Conservation (phyloP, 768 basidiomycete species). For the Suillus cothurnatus region DNA sequence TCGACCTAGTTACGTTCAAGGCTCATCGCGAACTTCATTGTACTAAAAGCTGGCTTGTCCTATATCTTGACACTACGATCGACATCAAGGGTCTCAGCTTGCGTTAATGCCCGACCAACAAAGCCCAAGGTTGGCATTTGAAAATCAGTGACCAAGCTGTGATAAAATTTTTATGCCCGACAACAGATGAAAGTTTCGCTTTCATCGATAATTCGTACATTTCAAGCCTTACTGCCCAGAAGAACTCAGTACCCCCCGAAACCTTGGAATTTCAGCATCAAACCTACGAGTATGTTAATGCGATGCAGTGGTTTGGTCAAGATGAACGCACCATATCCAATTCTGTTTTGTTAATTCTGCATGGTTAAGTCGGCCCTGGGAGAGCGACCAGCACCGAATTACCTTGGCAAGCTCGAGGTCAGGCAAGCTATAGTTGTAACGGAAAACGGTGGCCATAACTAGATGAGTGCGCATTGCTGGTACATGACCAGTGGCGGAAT, state of each 20-base stretch:
- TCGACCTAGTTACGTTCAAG: background rate
- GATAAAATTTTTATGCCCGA: background rate
- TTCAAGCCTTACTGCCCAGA: background rate
- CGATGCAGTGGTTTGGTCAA: background rate
- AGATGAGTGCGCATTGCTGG: slow-evolving; percentile 3
- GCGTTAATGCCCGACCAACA: background rate
- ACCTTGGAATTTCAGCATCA: slow-evolving; percentile 20
- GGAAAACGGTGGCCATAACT: slow-evolving; percentile 23
- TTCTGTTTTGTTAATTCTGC: background rate
- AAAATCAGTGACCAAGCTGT: background rate
- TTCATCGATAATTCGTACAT: background rate
- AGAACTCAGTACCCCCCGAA: slow-evolving; percentile 3
- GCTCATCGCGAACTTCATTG: background rate
- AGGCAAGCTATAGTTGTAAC: slow-evolving; percentile 26
- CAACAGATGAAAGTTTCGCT: background rate
- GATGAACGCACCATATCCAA: slow-evolving; percentile 24
- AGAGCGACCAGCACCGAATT: slow-evolving; percentile 13
- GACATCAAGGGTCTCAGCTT: background rate
- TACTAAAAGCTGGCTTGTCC: background rate
- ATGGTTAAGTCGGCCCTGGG: slow-evolving; percentile 12
- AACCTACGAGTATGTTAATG: slow-evolving; percentile 16
- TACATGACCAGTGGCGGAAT: background rate
- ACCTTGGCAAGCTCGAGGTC: slow-evolving; percentile 1
- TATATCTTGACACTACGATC: background rate
- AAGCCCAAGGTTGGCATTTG: background rate